Base-by-base conservation (phyloP, 1,284 basidiomycete species). In the Microbotryomycetes sp. region DNA sequence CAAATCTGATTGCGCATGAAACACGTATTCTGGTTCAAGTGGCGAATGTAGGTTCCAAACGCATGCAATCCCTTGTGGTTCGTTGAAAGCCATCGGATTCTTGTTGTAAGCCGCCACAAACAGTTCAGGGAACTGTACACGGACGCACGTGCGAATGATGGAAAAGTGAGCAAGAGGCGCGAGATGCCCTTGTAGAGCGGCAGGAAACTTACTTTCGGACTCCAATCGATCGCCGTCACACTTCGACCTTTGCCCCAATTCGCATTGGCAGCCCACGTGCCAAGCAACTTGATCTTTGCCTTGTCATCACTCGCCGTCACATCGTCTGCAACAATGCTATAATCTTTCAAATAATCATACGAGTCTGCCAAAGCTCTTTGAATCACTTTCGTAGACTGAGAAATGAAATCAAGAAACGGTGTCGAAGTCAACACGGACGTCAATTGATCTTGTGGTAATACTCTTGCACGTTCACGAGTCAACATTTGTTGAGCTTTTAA, bases 1-100 rank as follows among this genome's bases (percentile, higher is more conserved):
- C 16, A 98, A 92, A 73, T 98, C 96, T 31, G 93, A 97, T 89
- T 94, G 77, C 1, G 96, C 92, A 75, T 97, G 92, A 77, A 99
- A 97, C 54, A 97, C 83, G 70, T 97, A 98, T 75, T 99, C 96
- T 22, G 96, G 94, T 67, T 94, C 82, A 72, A 97, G 92, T 2
- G 90, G 81, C 3, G 97, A 79, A 73, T 98, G 96, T 54, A 94
- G 78, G 74, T 98, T 98, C 96, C 96, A 99, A 3, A 99, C 88
- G 1, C 90, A 88, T 12, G 96, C 96, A 54, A 98, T 85, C 3
- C 96, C 96, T 71, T 97, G 93, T 0, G 94, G 92, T 73, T 96
- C 92, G 67, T 94, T 92, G 49, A 91, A 75, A 0, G 89, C 87
- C 4, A 87, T 85, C 3, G 90, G 84, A 70, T 94, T 96, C 78